Evolutionary conservation across 208 protist genomes (phyloP).

Genomic region (Acanthamoeba divionensis): DNA sequence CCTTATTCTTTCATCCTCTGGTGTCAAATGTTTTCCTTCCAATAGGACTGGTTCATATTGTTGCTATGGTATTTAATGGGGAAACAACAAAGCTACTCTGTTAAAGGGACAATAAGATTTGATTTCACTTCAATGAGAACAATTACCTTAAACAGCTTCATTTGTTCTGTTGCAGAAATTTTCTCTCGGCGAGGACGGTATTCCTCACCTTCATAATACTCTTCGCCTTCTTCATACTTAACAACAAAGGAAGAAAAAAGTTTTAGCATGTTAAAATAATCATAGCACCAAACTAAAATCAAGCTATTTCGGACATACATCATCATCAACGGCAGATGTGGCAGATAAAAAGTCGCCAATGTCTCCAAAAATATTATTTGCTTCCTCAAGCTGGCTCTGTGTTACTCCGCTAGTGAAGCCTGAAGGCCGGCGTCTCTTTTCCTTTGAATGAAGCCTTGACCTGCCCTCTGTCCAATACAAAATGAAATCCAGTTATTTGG

Average conservation of each 20-base stretch:
- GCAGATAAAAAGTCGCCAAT: not conserved
- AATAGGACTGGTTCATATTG: constrained; percentile 2
- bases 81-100: too few species aligned
- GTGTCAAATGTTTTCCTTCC: not conserved
- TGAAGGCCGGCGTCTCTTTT: not conserved
- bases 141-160: not conserved
- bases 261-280: not conserved
- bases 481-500: too few species aligned
- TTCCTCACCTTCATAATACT: not conserved
- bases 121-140: too few species aligned
- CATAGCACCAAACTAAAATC: not conserved
- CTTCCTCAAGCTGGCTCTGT: constrained; percentile 17
- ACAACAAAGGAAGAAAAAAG: not conserved
- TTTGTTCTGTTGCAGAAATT: not conserved
- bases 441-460: not conserved
- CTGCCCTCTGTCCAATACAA: too few species aligned
- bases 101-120: too few species aligned
- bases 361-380: constrained; percentile 22
- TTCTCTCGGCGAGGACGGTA: not conserved
- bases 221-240: not conserved
- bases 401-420: not conserved
- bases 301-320: too few species aligned
- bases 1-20: not conserved
- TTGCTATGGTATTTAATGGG: constrained; percentile 2
- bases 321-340: not conserved